These are phyloP conservation scores for Phytophthora syringae DNA, from an alignment of 352 stramenopile species.

Conservation along the genomic window DNA sequence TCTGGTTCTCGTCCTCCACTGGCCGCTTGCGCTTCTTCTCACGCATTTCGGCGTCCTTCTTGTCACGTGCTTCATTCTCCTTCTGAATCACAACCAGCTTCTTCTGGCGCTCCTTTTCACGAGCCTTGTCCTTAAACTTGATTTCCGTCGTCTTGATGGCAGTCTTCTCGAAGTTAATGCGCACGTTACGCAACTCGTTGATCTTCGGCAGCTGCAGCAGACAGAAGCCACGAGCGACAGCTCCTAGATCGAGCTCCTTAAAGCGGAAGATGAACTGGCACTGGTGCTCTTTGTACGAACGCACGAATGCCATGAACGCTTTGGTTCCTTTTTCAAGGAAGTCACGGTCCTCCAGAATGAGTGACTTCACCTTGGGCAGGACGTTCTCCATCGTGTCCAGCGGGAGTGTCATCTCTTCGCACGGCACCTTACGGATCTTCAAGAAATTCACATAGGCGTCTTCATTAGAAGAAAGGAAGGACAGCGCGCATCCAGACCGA, in stretches of 20 bases:
- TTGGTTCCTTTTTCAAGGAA: conserved; percentile 98
- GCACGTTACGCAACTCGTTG: conserved; percentile 83
- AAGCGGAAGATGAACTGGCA: conserved; percentile 99
- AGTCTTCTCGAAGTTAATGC: conserved; percentile 86
- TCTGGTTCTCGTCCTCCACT: conserved; percentile 64
- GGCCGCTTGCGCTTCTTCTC: conserved; percentile 69
- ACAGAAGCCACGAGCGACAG: conserved; percentile 89
- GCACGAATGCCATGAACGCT: conserved; percentile 98
- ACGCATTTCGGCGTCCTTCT: conserved; percentile 53
- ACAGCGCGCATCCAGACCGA: conserved; percentile 91
- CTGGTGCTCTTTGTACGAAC: conserved; percentile 99
- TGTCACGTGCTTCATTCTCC: conserved; percentile 74
- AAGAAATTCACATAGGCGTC: conserved; percentile 98
- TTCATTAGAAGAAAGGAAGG: conserved; percentile 97
- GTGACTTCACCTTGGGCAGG: conserved; percentile 88
- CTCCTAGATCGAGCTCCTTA: conserved; percentile 95
- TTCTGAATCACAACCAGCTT: conserved; percentile 85
- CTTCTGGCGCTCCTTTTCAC: conserved; percentile 97
- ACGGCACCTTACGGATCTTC: conserved; percentile 93
- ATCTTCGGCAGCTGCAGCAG: conserved; percentile 88
- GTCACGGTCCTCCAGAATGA: conserved; percentile 95
- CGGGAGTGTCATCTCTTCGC: conserved; percentile 77
- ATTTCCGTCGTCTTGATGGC: conserved; percentile 94
- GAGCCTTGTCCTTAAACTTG: conserved; percentile 95
- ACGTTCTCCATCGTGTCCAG: conserved; percentile 81